These are phyloP conservation scores for Aspergillus fructus DNA, from an alignment of 2,329 filamentous ascomycete species.

Conservation along the genomic window DNA sequence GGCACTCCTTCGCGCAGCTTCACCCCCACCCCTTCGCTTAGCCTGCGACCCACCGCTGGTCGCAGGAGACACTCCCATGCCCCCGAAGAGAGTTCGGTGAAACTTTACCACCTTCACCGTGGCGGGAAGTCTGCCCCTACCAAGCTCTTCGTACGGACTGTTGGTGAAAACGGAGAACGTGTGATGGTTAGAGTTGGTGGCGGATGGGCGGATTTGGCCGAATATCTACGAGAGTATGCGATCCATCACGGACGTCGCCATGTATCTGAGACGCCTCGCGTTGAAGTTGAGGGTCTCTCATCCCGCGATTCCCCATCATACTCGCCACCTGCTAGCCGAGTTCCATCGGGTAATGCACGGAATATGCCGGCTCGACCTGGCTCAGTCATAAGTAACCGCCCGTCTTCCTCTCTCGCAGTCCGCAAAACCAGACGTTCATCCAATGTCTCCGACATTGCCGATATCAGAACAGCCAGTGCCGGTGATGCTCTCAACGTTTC, in stretches of 20 bases:
- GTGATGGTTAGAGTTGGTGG: constrained; percentile 98
- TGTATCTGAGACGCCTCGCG: constrained; percentile 52
- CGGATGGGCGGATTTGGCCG: constrained; percentile 95
- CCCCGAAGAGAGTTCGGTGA: constrained; percentile 69
- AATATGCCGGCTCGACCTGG: constrained; percentile 38
- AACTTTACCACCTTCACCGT: constrained; percentile 86
- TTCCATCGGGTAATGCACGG: constrained; percentile 27
- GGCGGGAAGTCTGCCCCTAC: constrained; percentile 83
- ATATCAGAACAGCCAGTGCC: constrained; percentile 27
- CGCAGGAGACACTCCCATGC: constrained; percentile 36
- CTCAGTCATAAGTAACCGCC: constrained; percentile 37
- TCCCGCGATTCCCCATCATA: constrained; percentile 32
- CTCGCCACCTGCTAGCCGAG: constrained; percentile 26
- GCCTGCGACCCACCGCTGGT: constrained; percentile 59
- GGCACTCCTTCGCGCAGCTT: constrained; percentile 47
- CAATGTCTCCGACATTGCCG: constrained; percentile 32
- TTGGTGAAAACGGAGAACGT: constrained; percentile 84
- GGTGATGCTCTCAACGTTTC: constrained; percentile 28
- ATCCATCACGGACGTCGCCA: constrained; percentile 81
- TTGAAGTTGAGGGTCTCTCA: constrained; percentile 55
- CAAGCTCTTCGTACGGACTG: constrained; percentile 89
- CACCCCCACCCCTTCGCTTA: constrained; percentile 66
- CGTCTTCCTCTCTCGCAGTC: constrained; percentile 39
- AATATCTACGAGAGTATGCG: constrained; percentile 92
- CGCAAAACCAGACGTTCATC: constrained; percentile 39